Conservation (phyloP, 352 stramenopile genomes). For the Globisporangium orthogonon region DNA sequence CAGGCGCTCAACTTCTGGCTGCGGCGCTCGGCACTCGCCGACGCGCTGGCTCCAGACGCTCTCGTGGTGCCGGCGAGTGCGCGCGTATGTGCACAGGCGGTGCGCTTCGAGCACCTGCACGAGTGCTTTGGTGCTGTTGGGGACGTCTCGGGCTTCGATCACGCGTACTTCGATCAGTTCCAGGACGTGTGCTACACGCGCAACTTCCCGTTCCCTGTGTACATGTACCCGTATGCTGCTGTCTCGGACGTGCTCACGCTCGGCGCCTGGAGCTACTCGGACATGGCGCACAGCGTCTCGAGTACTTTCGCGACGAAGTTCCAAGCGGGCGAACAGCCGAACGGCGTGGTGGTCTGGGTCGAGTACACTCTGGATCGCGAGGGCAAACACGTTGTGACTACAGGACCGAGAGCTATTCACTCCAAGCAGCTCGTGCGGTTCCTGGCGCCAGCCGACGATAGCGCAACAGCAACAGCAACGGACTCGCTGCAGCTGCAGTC, state of each 20-base stretch:
- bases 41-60: conserved; percentile 29
- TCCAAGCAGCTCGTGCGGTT: conserved; percentile 80
- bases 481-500: conserved; percentile 11
- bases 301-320: conserved; percentile 15
- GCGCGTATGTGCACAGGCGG: conserved; percentile 47
- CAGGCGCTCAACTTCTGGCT: conserved; percentile 84
- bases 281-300: conserved; percentile 32
- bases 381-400: conserved; percentile 38
- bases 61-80: conserved; percentile 41
- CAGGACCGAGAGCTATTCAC: conserved; percentile 45
- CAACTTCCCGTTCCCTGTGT: conserved; percentile 76
- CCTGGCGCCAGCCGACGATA: conserved; percentile 17
- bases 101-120: conserved; percentile 68
- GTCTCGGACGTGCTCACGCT: conserved; percentile 39
- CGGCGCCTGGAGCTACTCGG: conserved; percentile 33
- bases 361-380: conserved; percentile 50
- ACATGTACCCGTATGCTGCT: conserved; percentile 67
- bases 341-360: conserved; percentile 71
- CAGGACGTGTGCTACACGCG: conserved; percentile 60
- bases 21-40: conserved; percentile 43
- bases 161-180: conserved; percentile 67
- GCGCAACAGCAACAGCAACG: neutral
- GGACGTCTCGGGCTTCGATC: conserved; percentile 64
- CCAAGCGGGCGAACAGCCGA: conserved; percentile 14
- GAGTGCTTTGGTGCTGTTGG: conserved; percentile 74